These are phyloP conservation scores for Penicillium pancosmium DNA, from an alignment of 495 filamentous ascomycete species.

Conservation along the genomic window DNA sequence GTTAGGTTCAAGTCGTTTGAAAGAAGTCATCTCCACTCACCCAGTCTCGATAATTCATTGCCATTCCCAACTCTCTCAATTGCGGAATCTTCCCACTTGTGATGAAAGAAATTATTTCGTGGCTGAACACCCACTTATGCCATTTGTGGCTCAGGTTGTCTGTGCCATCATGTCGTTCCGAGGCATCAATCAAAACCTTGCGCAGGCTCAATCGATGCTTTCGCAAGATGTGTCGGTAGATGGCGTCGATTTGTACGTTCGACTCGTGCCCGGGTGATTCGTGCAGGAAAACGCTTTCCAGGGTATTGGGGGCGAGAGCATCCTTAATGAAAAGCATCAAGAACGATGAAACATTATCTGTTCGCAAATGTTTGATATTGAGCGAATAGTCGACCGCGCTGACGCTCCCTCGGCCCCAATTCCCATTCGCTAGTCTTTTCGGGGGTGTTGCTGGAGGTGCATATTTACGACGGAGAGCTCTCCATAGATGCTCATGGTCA, in stretches of 20 bases:
- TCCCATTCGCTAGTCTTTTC: constrained; percentile 27
- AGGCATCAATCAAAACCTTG: constrained; percentile 79
- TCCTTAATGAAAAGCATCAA: constrained; percentile 86
- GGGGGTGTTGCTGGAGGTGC: constrained; percentile 48
- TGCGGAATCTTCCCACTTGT: constrained; percentile 81
- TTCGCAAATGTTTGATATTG: constrained; percentile 79
- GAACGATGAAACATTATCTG: constrained; percentile 74
- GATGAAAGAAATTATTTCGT: constrained; percentile 75
- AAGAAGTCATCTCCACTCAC: constrained; percentile 44
- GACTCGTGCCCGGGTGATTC: constrained; percentile 62
- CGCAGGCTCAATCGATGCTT: constrained; percentile 73
- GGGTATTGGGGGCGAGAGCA: constrained; percentile 78
- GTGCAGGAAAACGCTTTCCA: constrained; percentile 85
- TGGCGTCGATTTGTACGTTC: constrained; percentile 67
- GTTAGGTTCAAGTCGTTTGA: background rate
- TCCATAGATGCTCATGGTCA: constrained; percentile 81
- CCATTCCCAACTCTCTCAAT: constrained; percentile 74
- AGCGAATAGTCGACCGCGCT: constrained; percentile 62
- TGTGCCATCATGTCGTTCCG: constrained; percentile 46
- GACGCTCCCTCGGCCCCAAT: constrained; percentile 16
- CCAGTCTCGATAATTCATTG: constrained; percentile 84
- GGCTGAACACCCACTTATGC: constrained; percentile 76
- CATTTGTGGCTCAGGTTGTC: constrained; percentile 49
- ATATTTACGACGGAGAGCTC: constrained; percentile 71
- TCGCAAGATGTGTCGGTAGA: constrained; percentile 74